These are phyloP conservation scores for Coemansia sp. DNA, from an alignment of 192 early-diverging fungal genomes.

Conservation along the genomic window DNA sequence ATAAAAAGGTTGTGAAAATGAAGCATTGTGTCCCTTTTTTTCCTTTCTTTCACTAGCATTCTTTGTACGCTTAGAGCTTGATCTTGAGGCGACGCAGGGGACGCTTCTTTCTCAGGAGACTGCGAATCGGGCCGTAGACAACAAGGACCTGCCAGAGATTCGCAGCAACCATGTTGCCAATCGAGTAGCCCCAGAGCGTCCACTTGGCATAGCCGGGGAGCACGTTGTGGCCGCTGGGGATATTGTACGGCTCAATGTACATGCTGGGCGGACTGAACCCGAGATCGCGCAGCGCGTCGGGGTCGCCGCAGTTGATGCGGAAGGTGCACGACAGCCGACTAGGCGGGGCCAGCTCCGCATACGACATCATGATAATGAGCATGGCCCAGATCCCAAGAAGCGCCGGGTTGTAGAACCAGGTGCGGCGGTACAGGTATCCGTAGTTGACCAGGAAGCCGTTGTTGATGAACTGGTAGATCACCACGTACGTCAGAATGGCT, in stretches of 20 bases:
- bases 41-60: neutral
- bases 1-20: neutral
- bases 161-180: conserved; percentile 36
- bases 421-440: conserved; percentile 61
- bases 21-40: neutral
- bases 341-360: conserved; percentile 60
- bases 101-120: conserved; percentile 24
- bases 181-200: conserved; percentile 58
- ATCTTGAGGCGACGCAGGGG: conserved; percentile 42
- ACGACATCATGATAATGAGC: conserved; percentile 56
- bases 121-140: conserved; percentile 54
- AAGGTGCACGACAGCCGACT: conserved; percentile 66
- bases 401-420: conserved; percentile 60
- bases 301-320: conserved; percentile 67
- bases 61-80: conserved; percentile 40
- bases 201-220: conserved; percentile 60
- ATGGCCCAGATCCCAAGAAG: conserved; percentile 56
- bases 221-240: conserved; percentile 62
- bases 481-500: conserved; percentile 57
- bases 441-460: conserved; percentile 67
- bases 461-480: conserved; percentile 69
- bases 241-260: conserved; percentile 59
- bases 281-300: conserved; percentile 39
- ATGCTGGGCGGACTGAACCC: conserved; percentile 28
- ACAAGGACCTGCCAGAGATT: conserved; percentile 51